A percentile compares a stretch with the other conserved stretches of the same genome.
These are phyloP conservation scores for Protostelium mycophagum DNA, from an alignment of 78 protist species.

Conservation along the genomic window DNA sequence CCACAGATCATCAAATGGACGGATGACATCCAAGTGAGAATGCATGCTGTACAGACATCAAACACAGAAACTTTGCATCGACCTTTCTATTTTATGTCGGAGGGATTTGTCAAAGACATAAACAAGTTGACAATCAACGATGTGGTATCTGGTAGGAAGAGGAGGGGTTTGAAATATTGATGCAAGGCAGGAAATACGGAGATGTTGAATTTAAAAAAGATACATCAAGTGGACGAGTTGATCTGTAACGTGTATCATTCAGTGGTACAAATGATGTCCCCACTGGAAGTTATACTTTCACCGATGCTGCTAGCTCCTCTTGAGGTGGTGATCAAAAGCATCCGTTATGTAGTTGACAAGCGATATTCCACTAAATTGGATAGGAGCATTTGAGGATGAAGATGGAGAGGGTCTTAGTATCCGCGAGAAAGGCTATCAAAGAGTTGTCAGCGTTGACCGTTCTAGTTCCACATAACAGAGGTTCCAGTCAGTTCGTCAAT, in stretches of 20 bases:
- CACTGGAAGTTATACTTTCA: not conserved
- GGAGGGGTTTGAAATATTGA: not conserved
- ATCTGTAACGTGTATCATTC: not conserved
- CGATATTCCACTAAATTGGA: not conserved
- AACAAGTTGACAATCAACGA: not conserved
- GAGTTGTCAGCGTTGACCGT: not conserved
- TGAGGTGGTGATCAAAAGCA: too few relatives aligned
- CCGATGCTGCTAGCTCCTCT: not conserved
- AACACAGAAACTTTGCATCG: not conserved
- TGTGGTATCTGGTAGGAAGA: not conserved
- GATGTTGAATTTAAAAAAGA: not conserved
- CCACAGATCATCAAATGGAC: not conserved
- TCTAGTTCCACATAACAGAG: not conserved
- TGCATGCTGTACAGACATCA: not conserved
- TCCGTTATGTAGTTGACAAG: too few relatives aligned
- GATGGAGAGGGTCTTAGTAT: not conserved
- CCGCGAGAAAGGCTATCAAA: not conserved
- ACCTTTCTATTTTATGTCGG: not conserved
- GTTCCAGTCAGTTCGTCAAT: not conserved
- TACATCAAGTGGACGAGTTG: not conserved
- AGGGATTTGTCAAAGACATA: not conserved
- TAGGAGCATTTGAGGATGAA: not conserved
- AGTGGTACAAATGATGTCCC: not conserved
- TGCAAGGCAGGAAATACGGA: not conserved
- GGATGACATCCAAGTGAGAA: not conserved